Conservation (phyloP, 805 yeast genomes). For the Cephaloascus fragrans region DNA sequence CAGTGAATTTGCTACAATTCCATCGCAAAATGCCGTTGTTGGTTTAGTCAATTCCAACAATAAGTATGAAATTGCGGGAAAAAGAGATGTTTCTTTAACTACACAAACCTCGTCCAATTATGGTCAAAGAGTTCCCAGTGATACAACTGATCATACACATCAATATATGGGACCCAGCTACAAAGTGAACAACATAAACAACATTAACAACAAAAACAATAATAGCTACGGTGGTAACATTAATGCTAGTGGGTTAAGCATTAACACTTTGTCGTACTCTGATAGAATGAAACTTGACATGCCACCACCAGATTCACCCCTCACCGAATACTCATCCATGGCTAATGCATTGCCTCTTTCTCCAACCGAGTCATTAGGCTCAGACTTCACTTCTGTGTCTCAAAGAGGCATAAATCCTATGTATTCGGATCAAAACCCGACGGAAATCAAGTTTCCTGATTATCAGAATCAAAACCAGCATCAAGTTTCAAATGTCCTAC, state of each 20-base stretch:
- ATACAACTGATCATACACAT: neutral
- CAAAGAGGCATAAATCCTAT: slow-evolving; percentile 14
- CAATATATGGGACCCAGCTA: neutral
- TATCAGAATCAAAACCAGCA: neutral
- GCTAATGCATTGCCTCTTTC: slow-evolving; percentile 11
- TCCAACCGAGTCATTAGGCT: slow-evolving; percentile 17
- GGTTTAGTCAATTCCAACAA: neutral
- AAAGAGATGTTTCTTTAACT: slow-evolving; percentile 2
- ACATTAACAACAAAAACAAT: neutral
- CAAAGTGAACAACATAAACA: neutral
- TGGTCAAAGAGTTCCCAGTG: neutral
- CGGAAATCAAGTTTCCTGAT: neutral
- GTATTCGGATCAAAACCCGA: slow-evolving; percentile 3
- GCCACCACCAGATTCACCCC: neutral
- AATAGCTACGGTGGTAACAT: neutral
- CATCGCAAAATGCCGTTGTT: neutral
- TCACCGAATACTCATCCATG: neutral
- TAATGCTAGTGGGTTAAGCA: no score
- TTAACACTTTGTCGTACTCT: no score
- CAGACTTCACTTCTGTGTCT: slow-evolving; percentile 14
- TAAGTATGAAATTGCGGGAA: neutral
- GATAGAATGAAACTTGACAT: neutral
- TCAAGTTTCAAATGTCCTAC: neutral
- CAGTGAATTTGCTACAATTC: neutral
- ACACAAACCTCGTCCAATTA: slow-evolving; percentile 10